phyloP scores from a whole-genome alignment of 768 basidiomycete species.

The Cubamyces sp. region DNA sequence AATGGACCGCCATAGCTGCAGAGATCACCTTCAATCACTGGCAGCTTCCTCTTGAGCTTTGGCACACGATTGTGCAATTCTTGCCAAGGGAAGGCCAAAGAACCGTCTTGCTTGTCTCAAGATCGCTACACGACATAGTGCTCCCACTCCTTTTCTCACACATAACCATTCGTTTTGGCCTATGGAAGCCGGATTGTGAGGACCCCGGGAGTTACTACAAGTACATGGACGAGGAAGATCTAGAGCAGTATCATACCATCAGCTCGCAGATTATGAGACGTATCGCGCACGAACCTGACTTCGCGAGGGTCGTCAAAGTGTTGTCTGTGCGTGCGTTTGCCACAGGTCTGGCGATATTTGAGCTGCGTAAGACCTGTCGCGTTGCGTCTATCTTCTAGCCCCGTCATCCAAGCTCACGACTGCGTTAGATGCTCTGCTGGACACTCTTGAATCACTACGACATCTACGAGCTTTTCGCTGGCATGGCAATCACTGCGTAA shows the following conservation, averaged over 20 bases:
- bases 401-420: no score
- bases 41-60: background rate
- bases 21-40: no score
- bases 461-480: no score
- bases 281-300: background rate
- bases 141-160: background rate
- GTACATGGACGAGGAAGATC: background rate
- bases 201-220: background rate
- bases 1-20: no score
- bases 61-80: background rate
- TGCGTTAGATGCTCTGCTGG: no score
- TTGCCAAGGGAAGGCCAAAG: background rate
- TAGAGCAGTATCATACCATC: background rate
- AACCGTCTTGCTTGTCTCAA: background rate
- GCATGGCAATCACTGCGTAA: no score
- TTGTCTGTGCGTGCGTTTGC: background rate
- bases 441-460: no score
- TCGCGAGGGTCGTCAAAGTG: background rate
- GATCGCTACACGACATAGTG: background rate
- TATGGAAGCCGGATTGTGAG: background rate
- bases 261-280: slow-evolving; percentile 4
- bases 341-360: background rate
- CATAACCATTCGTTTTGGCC: background rate
- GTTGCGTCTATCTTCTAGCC: background rate
- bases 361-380: background rate